Conservation (phyloP, 2,329 filamentous ascomycete genomes). For the Colletotrichum noveboracense region DNA sequence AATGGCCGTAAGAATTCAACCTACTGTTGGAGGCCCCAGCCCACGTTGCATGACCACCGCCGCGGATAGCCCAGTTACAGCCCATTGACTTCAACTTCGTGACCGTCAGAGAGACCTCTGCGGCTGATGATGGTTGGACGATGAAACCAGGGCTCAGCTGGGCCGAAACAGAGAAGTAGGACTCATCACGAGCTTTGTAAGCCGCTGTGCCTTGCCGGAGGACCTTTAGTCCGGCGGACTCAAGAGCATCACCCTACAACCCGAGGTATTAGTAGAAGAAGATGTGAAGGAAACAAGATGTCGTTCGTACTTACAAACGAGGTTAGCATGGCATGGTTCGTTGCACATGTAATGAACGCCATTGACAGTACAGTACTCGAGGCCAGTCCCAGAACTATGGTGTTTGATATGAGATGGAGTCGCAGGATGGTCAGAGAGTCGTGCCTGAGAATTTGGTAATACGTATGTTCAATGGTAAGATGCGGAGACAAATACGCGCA, state of each 20-base stretch:
- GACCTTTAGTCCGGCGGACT: not conserved
- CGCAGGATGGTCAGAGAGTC: not conserved
- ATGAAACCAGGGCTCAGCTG: slow-evolving; percentile 25
- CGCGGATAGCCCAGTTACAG: slow-evolving; percentile 36
- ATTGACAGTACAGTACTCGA: not conserved
- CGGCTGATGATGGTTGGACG: slow-evolving; percentile 27
- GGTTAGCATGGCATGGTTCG: not conserved
- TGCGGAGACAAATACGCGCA: not conserved
- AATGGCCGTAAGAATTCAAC: accelerated
- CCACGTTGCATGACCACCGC: slow-evolving; percentile 33
- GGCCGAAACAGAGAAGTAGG: not conserved
- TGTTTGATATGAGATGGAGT: accelerated
- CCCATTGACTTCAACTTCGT: slow-evolving; percentile 27
- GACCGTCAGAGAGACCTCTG: slow-evolving; percentile 31
- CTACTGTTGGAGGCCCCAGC: not conserved
- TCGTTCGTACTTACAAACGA: not conserved
- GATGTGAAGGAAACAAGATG: not conserved
- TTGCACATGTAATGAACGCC: not conserved
- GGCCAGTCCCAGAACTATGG: not conserved
- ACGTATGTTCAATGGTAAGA: not conserved
- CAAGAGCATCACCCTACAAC: not conserved
- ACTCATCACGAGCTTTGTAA: not conserved
- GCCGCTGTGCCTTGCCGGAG: not conserved
- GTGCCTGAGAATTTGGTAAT: not conserved
- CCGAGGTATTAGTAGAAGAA: not conserved